A percentile compares a stretch with the other conserved stretches of the same genome.
These are phyloP conservation scores for Pseudophaeomoniella oleicola DNA, from an alignment of 2,329 filamentous ascomycete genomes.

Conservation along the genomic window DNA sequence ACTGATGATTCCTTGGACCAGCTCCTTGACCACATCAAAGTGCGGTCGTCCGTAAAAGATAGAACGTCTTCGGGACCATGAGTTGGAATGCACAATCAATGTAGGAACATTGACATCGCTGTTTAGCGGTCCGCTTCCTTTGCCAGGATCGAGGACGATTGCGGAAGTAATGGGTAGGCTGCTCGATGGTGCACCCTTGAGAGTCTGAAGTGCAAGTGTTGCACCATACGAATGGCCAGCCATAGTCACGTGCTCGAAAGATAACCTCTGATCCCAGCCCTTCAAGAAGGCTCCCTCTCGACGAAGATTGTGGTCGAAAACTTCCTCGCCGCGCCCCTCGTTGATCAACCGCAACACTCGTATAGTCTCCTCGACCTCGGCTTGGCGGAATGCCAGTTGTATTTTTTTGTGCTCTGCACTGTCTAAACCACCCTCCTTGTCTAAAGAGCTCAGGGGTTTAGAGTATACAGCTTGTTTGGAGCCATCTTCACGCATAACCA, in stretches of 20 bases:
- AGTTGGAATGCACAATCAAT: conserved; percentile 48
- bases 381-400: conserved; percentile 13
- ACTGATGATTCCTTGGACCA: conserved; percentile 33
- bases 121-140: conserved; percentile 48
- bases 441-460: not conserved
- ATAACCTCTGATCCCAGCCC: conserved; percentile 39
- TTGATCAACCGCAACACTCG: conserved; percentile 9
- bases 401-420: conserved; percentile 9
- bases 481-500: conserved; percentile 7
- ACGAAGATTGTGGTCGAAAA: conserved; percentile 26
- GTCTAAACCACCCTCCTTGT: conserved; percentile 5
- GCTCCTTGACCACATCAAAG: conserved; percentile 46
- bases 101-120: conserved; percentile 42
- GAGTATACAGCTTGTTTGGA: not conserved
- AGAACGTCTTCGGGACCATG: conserved; percentile 44
- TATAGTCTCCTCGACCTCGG: conserved; percentile 12
- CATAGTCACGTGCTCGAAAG: conserved; percentile 40
- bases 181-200: conserved; percentile 33
- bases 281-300: conserved; percentile 32
- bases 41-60: conserved; percentile 50
- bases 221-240: conserved; percentile 54
- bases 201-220: conserved; percentile 45
- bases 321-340: conserved; percentile 5
- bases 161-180: conserved; percentile 37
- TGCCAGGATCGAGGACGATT: conserved; percentile 52